These are phyloP conservation scores for Cetradonia linearis DNA, from an alignment of 495 filamentous ascomycete genomes.

Conservation along the genomic window DNA sequence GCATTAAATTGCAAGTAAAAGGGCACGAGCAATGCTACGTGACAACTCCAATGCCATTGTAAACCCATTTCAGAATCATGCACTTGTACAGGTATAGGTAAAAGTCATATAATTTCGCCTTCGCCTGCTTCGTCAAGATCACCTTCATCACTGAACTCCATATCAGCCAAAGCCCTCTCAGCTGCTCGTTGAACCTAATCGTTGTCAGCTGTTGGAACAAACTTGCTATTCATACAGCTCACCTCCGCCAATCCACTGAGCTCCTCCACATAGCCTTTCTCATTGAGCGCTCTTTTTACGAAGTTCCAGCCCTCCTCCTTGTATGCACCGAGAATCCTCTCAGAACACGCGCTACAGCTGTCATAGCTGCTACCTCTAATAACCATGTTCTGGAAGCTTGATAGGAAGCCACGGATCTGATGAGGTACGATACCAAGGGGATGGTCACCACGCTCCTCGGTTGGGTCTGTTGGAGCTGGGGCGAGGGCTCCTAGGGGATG, in stretches of 20 bases:
- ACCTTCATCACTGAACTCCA: conserved; percentile 51
- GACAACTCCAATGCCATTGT: not conserved
- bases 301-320: conserved; percentile 72
- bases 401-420: conserved; percentile 86
- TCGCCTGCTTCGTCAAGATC: conserved; percentile 39
- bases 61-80: not conserved
- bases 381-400: conserved; percentile 70
- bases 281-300: conserved; percentile 73
- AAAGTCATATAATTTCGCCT: conserved; percentile 26
- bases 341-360: conserved; percentile 86
- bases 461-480: conserved; percentile 31
- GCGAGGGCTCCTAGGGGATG: conserved; percentile 63
- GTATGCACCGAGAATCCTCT: conserved; percentile 62
- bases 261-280: conserved; percentile 80
- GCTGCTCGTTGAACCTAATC: conserved; percentile 60
- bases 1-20: not conserved
- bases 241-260: conserved; percentile 87
- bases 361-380: conserved; percentile 76
- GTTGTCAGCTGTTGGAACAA: conserved; percentile 24
- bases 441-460: conserved; percentile 53
- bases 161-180: conserved; percentile 51
- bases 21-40: not conserved
- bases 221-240: conserved; percentile 7
- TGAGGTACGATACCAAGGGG: conserved; percentile 85
- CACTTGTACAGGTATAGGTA: not conserved